Evolutionary conservation across 129 eudicot genomes (phyloP).

Genomic region (Sambucus nigra): DNA sequence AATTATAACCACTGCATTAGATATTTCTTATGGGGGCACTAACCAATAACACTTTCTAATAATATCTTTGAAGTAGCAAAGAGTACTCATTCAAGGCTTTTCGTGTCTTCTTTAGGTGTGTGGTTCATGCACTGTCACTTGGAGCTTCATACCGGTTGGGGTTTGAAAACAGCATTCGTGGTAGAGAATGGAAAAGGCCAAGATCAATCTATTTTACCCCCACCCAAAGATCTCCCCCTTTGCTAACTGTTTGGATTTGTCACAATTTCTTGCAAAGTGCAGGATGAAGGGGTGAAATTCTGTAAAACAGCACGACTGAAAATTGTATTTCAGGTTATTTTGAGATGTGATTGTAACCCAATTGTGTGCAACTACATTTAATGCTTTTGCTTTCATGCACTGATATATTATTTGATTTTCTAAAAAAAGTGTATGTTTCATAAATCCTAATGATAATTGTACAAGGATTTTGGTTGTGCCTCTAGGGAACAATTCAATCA

Average conservation of each 20-base stretch:
- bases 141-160: conserved; percentile 18
- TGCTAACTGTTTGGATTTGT: conserved; percentile 4
- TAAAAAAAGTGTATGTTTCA: too few species aligned
- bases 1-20: too few species aligned
- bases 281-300: not conserved
- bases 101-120: conserved; percentile 8
- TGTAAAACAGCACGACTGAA: not conserved
- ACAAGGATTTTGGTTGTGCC: too few species aligned
- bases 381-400: too few species aligned
- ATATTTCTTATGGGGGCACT: too few species aligned
- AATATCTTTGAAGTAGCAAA: not conserved
- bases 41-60: not conserved
- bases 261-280: conserved; percentile 7
- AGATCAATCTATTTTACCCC: conserved; percentile 9
- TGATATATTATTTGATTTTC: not conserved
- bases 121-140: conserved; percentile 26
- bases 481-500: too few species aligned
- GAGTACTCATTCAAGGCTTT: not conserved
- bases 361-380: too few species aligned
- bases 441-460: too few species aligned
- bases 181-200: conserved; percentile 16
- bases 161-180: conserved; percentile 16
- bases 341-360: not conserved
- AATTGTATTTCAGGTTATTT: too few species aligned
- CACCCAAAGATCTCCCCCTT: conserved; percentile 22